Percentiles rank a stretch among this genome's conserved stretches.
Evolutionary conservation across 768 basidiomycete genomes (phyloP).

Genomic region (Dioszegia crocea): DNA sequence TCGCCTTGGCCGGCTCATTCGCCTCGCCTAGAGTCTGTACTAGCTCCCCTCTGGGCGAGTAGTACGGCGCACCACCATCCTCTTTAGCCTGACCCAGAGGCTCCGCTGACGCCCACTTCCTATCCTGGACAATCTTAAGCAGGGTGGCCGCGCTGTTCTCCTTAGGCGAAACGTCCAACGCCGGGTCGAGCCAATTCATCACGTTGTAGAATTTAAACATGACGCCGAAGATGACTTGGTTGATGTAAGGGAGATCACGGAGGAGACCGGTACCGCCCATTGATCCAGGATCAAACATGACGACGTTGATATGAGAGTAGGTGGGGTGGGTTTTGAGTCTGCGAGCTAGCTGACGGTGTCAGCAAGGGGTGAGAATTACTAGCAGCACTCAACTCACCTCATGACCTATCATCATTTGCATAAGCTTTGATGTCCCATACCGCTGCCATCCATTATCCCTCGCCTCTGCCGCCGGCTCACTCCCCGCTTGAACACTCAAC

Average conservation of each 20-base stretch:
- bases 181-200: slow-evolving; percentile 5
- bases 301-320: neutral
- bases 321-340: neutral
- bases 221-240: neutral
- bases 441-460: neutral
- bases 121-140: neutral
- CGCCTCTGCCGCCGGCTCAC: neutral
- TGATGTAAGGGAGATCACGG: neutral
- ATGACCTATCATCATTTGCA: slow-evolving; percentile 9
- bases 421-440: slow-evolving; percentile 4
- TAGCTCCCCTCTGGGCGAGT: neutral
- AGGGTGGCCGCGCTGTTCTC: neutral
- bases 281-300: slow-evolving; percentile 9
- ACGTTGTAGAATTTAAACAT: neutral
- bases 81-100: neutral
- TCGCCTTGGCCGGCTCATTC: neutral
- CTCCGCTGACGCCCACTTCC: neutral
- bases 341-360: neutral
- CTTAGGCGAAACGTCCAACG: neutral
- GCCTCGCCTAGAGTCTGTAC: neutral
- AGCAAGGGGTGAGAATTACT: neutral
- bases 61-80: slow-evolving; percentile 5
- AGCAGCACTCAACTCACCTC: slow-evolving; percentile 4
- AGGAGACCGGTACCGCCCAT: slow-evolving; percentile 11
- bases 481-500: neutral